A percentile compares a stretch with the other conserved stretches of the same genome.
These are phyloP conservation scores for Sugiyamaella marilandica DNA, from an alignment of 805 yeast genomes.

Conservation along the genomic window DNA sequence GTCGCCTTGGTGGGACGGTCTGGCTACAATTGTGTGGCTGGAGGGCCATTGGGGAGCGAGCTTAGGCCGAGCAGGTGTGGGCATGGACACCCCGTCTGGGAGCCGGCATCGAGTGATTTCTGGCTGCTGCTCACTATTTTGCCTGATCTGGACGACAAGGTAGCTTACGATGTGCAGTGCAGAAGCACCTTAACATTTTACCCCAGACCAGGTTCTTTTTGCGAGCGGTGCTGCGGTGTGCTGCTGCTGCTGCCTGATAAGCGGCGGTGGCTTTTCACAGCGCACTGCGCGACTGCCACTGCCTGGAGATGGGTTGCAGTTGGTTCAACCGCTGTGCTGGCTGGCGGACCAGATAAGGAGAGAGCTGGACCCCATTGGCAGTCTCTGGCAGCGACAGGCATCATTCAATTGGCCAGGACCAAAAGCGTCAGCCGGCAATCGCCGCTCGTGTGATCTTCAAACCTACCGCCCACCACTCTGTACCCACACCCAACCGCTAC, in stretches of 20 bases:
- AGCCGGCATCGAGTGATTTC: not conserved
- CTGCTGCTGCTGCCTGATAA: not conserved
- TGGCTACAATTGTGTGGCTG: not conserved
- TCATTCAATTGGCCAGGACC: too few species aligned
- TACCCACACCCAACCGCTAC: too few species aligned
- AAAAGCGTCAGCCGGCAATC: too few species aligned
- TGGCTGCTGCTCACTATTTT: not conserved
- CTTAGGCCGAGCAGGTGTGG: not conserved
- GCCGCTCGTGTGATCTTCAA: too few species aligned
- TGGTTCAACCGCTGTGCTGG: not conserved
- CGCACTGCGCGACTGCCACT: not conserved
- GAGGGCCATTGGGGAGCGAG: not conserved
- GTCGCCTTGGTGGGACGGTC: not conserved
- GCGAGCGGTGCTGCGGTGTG: not conserved
- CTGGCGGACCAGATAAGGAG: not conserved
- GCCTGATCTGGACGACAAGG: not conserved
- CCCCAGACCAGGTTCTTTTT: not conserved
- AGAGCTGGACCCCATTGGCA: too few species aligned
- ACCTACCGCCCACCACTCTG: too few species aligned
- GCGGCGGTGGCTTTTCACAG: not conserved
- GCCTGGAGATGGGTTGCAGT: too few species aligned
- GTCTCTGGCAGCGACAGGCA: too few species aligned
- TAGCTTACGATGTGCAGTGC: not conserved
- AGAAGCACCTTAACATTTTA: not conserved
- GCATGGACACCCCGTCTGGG: not conserved